Evolutionary conservation across 345 rosid species (phyloP).

Genomic region (Eucalyptus leucophloia): DNA sequence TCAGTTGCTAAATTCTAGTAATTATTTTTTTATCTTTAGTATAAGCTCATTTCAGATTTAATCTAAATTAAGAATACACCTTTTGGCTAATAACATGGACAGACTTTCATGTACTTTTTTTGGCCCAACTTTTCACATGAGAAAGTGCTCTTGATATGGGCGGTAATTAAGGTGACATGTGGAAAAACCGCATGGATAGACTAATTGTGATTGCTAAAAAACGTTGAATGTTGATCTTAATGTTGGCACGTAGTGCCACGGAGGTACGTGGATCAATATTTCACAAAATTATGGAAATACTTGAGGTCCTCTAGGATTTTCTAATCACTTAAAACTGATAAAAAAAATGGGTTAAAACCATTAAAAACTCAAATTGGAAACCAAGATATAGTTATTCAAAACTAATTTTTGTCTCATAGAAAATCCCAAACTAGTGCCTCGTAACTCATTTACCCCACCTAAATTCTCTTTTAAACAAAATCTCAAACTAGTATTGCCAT

Average conservation of each 20-base stretch:
- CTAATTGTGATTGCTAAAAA: background rate
- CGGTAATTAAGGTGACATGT: background rate
- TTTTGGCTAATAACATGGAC: background rate
- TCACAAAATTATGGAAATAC: background rate
- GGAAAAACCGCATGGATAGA: background rate
- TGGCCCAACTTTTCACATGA: background rate
- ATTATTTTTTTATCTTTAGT: background rate
- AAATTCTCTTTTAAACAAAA: background rate
- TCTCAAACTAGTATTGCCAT: fast-evolving
- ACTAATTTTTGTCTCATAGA: fast-evolving
- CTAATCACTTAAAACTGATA: background rate
- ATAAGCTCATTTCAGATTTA: background rate
- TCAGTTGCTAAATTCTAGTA: background rate
- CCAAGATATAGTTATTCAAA: background rate
- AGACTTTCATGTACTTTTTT: background rate
- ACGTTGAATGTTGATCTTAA: background rate
- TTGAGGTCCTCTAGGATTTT: background rate
- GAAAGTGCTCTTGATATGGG: background rate
- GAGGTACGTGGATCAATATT: background rate
- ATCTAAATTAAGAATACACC: background rate
- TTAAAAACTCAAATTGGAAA: background rate
- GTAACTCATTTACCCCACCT: background rate
- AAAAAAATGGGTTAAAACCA: background rate
- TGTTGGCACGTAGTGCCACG: background rate
- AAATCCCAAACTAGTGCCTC: fast-evolving